phyloP scores from a whole-genome alignment of 148 eudicot genomes.

The Rheum nobile region DNA sequence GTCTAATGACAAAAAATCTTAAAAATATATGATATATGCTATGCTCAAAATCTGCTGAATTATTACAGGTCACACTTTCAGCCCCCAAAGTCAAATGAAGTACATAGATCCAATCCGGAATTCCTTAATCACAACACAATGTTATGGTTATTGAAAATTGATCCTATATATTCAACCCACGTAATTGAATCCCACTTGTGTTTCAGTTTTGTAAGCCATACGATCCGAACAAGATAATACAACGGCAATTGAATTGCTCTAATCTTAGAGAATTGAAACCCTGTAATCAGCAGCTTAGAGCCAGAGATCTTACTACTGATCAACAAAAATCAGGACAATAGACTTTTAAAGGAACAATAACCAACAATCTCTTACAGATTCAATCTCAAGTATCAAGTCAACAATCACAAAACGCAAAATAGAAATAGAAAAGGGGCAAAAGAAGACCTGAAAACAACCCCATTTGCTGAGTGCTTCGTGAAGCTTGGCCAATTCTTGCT shows the following conservation, averaged over 20 bases:
- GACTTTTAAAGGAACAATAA: background rate
- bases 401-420: background rate
- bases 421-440: background rate
- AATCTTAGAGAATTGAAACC: background rate
- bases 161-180: background rate
- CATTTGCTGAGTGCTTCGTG: constrained; percentile 32
- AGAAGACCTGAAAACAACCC: constrained; percentile 46
- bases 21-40: no score
- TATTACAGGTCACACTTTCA: background rate
- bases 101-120: background rate
- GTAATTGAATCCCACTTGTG: background rate
- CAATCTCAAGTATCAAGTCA: background rate
- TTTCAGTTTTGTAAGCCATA: no score
- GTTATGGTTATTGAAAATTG: background rate
- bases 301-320: background rate
- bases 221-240: background rate
- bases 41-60: background rate
- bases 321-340: background rate
- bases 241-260: background rate
- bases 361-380: background rate
- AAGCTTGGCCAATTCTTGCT: constrained; percentile 27
- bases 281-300: background rate
- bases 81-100: background rate
- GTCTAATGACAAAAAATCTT: no score
- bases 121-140: background rate